These are phyloP conservation scores for Talaromyces sp. DNA, from an alignment of 2,329 filamentous ascomycete species.

Conservation along the genomic window DNA sequence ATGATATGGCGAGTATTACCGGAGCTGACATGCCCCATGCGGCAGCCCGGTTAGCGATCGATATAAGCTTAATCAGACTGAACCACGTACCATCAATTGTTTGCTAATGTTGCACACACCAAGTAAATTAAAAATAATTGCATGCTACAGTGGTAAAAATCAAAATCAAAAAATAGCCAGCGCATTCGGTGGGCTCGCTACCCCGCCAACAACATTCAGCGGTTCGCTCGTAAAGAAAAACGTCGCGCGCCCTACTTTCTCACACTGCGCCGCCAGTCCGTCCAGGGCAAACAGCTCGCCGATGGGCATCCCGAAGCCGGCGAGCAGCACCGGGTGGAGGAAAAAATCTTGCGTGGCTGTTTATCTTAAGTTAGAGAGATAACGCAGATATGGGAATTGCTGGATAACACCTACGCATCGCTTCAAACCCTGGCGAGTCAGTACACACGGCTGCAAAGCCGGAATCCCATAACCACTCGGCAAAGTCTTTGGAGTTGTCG, in stretches of 20 bases:
- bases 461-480: constrained; percentile 53
- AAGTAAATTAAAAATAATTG: no score
- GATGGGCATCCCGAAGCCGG: constrained; percentile 39
- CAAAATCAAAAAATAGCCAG: constrained; percentile 18
- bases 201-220: constrained; percentile 37
- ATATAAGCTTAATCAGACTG: not conserved
- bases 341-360: constrained; percentile 14
- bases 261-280: constrained; percentile 32
- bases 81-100: no score
- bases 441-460: constrained; percentile 36
- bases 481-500: constrained; percentile 40
- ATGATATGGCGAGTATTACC: not conserved
- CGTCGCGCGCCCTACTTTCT: constrained; percentile 31
- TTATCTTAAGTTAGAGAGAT: constrained; percentile 1
- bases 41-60: not conserved
- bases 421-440: constrained; percentile 22
- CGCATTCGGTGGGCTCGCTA: constrained; percentile 28
- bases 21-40: not conserved
- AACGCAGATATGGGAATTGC: not conserved
- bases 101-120: no score
- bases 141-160: not conserved
- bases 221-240: constrained; percentile 43
- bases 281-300: constrained; percentile 45
- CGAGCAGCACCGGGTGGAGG: constrained; percentile 38
- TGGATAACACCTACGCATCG: constrained; percentile 17